Evolutionary conservation across 1,284 basidiomycete species (phyloP).

Genomic region (Vanrija pseudolonga): DNA sequence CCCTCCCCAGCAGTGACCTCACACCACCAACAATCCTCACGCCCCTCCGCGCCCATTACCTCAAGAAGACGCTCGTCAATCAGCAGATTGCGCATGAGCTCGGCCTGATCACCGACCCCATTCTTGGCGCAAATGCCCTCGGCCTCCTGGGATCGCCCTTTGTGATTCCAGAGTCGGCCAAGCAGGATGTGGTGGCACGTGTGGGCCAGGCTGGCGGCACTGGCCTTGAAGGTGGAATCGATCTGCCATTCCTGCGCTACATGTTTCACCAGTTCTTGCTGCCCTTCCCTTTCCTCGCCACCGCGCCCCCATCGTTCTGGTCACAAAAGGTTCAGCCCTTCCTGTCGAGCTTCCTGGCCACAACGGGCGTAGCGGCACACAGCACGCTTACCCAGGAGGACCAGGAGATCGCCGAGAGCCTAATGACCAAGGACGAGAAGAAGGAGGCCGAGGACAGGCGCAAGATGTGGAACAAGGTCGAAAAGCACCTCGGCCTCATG

Average conservation of each 20-base stretch:
- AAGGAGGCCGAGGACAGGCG: conserved; percentile 59
- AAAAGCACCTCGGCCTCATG: conserved; percentile 78
- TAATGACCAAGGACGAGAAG: conserved; percentile 52
- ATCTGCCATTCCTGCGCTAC: conserved; percentile 82
- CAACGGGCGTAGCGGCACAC: conserved; percentile 51
- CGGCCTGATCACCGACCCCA: conserved; percentile 59
- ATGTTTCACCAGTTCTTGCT: conserved; percentile 86
- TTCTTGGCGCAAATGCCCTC: conserved; percentile 64
- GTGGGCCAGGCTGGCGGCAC: conserved; percentile 13
- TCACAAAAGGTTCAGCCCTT: conserved; percentile 90
- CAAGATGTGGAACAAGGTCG: conserved; percentile 65
- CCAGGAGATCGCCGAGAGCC: conserved; percentile 29
- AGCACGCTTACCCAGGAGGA: conserved; percentile 42
- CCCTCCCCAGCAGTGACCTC: conserved; percentile 25
- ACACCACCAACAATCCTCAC: conserved; percentile 56
- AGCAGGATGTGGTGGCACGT: conserved; percentile 53
- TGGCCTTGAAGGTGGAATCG: conserved; percentile 33
- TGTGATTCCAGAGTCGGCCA: conserved; percentile 54
- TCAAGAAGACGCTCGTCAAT: conserved; percentile 89
- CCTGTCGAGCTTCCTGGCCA: conserved; percentile 68
- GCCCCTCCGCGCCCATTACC: conserved; percentile 85
- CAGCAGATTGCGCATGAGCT: conserved; percentile 79
- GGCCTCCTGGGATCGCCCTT: conserved; percentile 86
- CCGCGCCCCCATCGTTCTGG: conserved; percentile 83
- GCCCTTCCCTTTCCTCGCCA: conserved; percentile 85